Percentiles rank a stretch among this genome's conserved stretches.
Evolutionary conservation across 495 filamentous ascomycete genomes (phyloP).

Genomic region (Neurospora sp.): DNA sequence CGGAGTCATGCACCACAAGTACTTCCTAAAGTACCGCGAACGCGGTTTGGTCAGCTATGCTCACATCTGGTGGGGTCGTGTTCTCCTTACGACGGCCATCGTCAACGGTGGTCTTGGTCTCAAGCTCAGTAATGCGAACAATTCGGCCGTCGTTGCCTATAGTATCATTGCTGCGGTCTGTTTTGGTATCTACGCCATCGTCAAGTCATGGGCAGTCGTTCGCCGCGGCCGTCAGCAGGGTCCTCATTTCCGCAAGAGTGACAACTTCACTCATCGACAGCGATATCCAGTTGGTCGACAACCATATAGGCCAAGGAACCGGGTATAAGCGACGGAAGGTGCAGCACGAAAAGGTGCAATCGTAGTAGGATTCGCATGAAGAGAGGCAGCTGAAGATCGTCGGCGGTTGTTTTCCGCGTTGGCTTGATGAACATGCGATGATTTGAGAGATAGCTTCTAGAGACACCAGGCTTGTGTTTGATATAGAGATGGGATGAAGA

Average conservation of each 20-base stretch:
- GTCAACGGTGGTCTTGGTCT: constrained; percentile 66
- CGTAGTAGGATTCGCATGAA: too few relatives aligned
- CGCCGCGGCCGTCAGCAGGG: background rate
- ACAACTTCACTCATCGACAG: background rate
- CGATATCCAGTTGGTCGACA: background rate
- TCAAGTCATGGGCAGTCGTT: constrained; percentile 11
- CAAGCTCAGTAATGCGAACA: constrained; percentile 30
- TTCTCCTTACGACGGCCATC: constrained; percentile 51
- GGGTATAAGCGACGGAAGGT: background rate
- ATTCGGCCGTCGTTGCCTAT: constrained; percentile 47
- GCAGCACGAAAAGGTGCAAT: too few relatives aligned
- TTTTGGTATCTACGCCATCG: constrained; percentile 31
- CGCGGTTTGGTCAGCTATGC: constrained; percentile 46
- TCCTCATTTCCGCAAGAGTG: background rate
- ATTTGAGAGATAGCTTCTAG: background rate
- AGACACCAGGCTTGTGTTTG: background rate
- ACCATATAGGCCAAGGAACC: background rate
- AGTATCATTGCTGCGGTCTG: constrained; percentile 47
- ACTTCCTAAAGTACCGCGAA: constrained; percentile 34
- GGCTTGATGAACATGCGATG: background rate
- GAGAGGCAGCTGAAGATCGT: background rate
- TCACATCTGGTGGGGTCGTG: constrained; percentile 64
- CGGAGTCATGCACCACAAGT: constrained; percentile 53
- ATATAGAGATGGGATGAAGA: background rate
- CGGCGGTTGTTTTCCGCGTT: background rate